phyloP scores from a whole-genome alignment of 331 rosid species.

The Malus hybrid region DNA sequence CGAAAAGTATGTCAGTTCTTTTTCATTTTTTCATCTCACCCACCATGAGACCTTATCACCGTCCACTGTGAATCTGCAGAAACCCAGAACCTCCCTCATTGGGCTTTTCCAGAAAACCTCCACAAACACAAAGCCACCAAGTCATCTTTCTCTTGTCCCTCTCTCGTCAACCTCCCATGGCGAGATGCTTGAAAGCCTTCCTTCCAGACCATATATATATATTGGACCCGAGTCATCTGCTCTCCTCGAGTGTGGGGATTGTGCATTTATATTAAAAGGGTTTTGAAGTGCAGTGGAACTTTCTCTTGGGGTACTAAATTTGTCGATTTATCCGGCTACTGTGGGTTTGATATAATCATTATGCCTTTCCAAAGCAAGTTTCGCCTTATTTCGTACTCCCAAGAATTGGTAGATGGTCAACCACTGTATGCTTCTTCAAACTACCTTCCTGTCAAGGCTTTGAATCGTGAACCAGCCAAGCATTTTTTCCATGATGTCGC shows the following conservation, averaged over 20 bases:
- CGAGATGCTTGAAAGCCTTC: too few relatives aligned
- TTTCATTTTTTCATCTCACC: too few relatives aligned
- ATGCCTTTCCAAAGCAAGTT: slow-evolving; percentile 48
- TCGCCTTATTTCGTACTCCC: slow-evolving; percentile 55
- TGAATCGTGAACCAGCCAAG: slow-evolving; percentile 75
- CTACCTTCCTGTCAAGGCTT: slow-evolving; percentile 69
- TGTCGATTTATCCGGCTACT: not conserved
- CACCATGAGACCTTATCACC: too few relatives aligned
- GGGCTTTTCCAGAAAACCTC: too few relatives aligned
- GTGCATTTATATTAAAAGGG: not conserved
- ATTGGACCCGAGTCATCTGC: too few relatives aligned
- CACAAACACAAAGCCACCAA: too few relatives aligned
- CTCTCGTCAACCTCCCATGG: too few relatives aligned
- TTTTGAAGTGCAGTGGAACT: slow-evolving; percentile 2
- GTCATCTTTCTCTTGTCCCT: too few relatives aligned
- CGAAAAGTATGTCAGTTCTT: too few relatives aligned
- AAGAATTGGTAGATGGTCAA: slow-evolving; percentile 75
- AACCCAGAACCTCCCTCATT: too few relatives aligned
- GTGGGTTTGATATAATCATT: not conserved
- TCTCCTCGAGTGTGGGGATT: slow-evolving; percentile 16
- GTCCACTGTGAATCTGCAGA: too few relatives aligned
- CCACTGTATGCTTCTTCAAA: slow-evolving; percentile 72
- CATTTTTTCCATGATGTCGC: slow-evolving; percentile 77
- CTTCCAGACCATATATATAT: too few relatives aligned
- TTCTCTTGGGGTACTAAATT: slow-evolving; percentile 9